phyloP scores from a whole-genome alignment of 1,284 basidiomycete genomes.

The Ustilago shanxiensis region DNA sequence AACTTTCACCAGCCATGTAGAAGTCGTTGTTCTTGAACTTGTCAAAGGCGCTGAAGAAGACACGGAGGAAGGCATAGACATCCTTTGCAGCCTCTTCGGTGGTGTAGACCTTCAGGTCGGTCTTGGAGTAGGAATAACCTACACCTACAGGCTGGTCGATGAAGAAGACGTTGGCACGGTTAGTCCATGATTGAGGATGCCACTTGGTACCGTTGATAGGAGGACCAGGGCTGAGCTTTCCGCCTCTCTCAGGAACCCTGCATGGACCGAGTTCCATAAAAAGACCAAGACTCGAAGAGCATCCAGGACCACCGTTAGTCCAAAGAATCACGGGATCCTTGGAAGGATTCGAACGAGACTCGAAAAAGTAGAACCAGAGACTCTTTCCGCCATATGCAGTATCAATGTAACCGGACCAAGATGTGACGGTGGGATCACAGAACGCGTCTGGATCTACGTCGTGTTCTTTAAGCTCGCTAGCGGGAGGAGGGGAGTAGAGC shows the following conservation, averaged over 20 bases:
- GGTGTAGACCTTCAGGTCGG: constrained; percentile 73
- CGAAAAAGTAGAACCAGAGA: constrained; percentile 88
- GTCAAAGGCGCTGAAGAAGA: constrained; percentile 70
- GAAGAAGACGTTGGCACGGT: constrained; percentile 79
- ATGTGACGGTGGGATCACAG: constrained; percentile 64
- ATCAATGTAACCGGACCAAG: constrained; percentile 74
- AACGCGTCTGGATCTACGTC: constrained; percentile 59
- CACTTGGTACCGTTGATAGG: constrained; percentile 74
- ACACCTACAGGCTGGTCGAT: constrained; percentile 80
- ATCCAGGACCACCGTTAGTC: constrained; percentile 67
- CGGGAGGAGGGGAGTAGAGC: constrained; percentile 38
- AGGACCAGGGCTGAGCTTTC: constrained; percentile 42
- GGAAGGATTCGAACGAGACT: constrained; percentile 78
- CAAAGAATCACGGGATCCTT: constrained; percentile 75
- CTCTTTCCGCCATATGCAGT: constrained; percentile 75
- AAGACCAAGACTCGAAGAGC: constrained; percentile 73
- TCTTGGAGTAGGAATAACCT: constrained; percentile 80
- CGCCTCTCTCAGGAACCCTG: constrained; percentile 44
- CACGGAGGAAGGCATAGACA: constrained; percentile 69
- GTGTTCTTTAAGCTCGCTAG: constrained; percentile 31
- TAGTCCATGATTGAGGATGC: constrained; percentile 79
- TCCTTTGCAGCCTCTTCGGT: constrained; percentile 69
- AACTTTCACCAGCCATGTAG: constrained; percentile 65
- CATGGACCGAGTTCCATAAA: constrained; percentile 78
- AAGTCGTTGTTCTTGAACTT: constrained; percentile 64